Conservation (phyloP, 768 basidiomycete species). For the Lenzites betulinus region DNA sequence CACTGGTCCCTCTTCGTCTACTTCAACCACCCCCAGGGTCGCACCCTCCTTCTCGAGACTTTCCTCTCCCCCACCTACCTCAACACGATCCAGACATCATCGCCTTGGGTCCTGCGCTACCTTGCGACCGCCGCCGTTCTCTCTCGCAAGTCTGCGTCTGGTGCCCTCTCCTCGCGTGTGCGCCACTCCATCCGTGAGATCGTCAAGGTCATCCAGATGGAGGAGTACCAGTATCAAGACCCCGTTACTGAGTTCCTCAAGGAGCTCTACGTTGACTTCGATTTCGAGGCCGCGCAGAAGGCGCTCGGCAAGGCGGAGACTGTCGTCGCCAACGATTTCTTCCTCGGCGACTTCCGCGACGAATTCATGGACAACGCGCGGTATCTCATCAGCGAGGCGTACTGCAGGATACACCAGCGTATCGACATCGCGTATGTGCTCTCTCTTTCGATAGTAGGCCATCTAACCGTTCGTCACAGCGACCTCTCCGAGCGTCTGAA, state of each 20-base stretch:
- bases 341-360: slow-evolving; percentile 85
- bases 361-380: slow-evolving; percentile 97
- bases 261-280: slow-evolving; percentile 93
- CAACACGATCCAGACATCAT: slow-evolving; percentile 96
- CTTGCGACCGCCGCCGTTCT: slow-evolving; percentile 92
- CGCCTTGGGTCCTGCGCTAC: slow-evolving; percentile 94
- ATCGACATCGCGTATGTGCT: slow-evolving; percentile 77
- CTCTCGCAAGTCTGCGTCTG: slow-evolving; percentile 72
- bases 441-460: too few relatives aligned
- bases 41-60: slow-evolving; percentile 90
- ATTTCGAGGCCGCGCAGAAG: slow-evolving; percentile 92
- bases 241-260: slow-evolving; percentile 92
- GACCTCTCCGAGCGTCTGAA: slow-evolving; percentile 94
- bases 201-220: slow-evolving; percentile 91
- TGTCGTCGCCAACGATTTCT: slow-evolving; percentile 91
- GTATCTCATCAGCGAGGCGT: slow-evolving; percentile 95
- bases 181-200: slow-evolving; percentile 89
- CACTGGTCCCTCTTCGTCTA: slow-evolving; percentile 99
- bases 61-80: slow-evolving; percentile 97
- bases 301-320: slow-evolving; percentile 76
- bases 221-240: slow-evolving; percentile 95
- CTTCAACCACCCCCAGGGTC: slow-evolving; percentile 93
- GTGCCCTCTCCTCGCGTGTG: slow-evolving; percentile 67
- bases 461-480: slow-evolving; percentile 40
- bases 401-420: slow-evolving; percentile 94